phyloP scores from a whole-genome alignment of 257 asterid genomes.

The Primulina huaijiensis region DNA sequence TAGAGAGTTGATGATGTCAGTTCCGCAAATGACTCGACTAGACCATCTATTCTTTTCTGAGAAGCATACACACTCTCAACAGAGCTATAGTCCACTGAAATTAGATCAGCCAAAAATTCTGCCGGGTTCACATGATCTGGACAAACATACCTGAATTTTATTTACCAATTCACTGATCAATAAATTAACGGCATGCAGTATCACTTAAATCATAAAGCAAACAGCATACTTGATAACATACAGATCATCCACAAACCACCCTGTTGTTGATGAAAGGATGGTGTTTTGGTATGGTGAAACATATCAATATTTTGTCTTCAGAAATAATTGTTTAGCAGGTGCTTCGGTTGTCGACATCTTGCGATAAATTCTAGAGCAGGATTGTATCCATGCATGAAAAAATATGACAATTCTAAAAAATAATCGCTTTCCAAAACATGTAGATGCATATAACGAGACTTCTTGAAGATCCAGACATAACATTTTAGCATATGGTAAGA shows the following conservation, averaged over 20 bases:
- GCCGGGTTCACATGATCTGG: constrained; percentile 96
- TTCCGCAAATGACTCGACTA: constrained; percentile 74
- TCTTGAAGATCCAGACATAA: constrained; percentile 10
- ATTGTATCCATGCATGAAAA: constrained; percentile 5
- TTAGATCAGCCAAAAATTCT: constrained; percentile 97
- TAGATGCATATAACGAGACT: neutral
- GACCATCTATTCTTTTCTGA: constrained; percentile 74
- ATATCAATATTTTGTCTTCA: neutral
- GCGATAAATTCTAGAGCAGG: constrained; percentile 13
- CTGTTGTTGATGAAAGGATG: neutral
- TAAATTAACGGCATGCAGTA: constrained; percentile 23
- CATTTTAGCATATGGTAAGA: neutral
- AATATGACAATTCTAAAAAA: neutral
- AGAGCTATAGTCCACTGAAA: constrained; percentile 89
- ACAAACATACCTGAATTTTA: constrained; percentile 67
- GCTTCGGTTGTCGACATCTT: neutral
- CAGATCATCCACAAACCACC: constrained; percentile 7
- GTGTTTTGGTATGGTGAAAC: neutral
- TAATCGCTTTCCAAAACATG: constrained; percentile 7
- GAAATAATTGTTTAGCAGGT: neutral
- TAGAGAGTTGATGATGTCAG: constrained; percentile 55
- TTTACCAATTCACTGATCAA: constrained; percentile 23
- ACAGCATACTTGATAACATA: constrained; percentile 16
- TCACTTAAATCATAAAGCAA: constrained; percentile 18
- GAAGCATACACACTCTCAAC: constrained; percentile 70